phyloP scores from a whole-genome alignment of 345 rosid genomes.

The Bruguiera sexangula region DNA sequence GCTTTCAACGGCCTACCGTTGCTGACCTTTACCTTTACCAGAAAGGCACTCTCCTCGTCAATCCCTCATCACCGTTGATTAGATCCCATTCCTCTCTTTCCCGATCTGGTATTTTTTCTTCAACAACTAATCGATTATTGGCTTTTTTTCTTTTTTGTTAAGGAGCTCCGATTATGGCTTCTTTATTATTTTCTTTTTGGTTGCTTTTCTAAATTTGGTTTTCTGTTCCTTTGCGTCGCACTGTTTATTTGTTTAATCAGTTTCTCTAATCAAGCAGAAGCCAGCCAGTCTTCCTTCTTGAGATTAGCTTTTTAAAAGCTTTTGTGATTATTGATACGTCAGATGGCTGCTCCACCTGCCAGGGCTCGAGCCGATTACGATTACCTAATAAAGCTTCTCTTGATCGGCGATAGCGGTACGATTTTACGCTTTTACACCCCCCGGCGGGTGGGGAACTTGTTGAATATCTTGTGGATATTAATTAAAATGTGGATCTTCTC shows the following conservation, averaged over 20 bases:
- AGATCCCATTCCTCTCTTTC: constrained; percentile 16
- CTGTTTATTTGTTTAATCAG: background rate
- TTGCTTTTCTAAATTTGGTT: background rate
- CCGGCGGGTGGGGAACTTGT: no score
- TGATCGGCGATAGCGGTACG: constrained; percentile 50
- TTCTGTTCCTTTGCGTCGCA: background rate
- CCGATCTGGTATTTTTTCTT: constrained; percentile 19
- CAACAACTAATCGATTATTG: no score
- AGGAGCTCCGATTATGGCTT: background rate
- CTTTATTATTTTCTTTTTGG: background rate
- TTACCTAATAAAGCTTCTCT: constrained; percentile 49
- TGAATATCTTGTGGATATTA: background rate
- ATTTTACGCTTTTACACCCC: constrained; percentile 1
- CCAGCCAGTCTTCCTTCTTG: background rate
- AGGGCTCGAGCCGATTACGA: constrained; percentile 58
- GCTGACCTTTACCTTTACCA: constrained; percentile 19
- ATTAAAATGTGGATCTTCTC: background rate
- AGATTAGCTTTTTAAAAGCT: background rate
- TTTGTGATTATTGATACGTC: background rate
- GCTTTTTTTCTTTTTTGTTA: background rate
- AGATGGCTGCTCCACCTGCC: constrained; percentile 45
- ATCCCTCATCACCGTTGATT: background rate
- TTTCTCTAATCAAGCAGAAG: background rate
- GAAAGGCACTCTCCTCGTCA: background rate
- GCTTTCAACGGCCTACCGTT: constrained; percentile 20